Evolutionary conservation across 805 yeast genomes (phyloP).

Genomic region (Tetrapisispora phaffii): DNA sequence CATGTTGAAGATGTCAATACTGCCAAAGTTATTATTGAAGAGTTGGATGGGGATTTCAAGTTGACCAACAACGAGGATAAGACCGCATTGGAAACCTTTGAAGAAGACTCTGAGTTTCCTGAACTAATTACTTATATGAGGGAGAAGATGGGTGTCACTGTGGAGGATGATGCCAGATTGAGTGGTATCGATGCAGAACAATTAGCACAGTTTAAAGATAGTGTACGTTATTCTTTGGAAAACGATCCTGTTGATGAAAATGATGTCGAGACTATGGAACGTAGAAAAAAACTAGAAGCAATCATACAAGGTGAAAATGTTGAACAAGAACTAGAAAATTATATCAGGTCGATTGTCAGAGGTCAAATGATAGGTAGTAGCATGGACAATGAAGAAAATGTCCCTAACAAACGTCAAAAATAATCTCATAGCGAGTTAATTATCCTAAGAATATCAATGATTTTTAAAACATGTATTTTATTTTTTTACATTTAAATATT

Average conservation of each 20-base stretch:
- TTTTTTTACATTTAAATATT: too few species aligned
- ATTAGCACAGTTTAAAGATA: constrained; percentile 30
- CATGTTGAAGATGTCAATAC: constrained; percentile 65
- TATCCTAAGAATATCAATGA: background rate
- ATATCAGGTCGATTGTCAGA: constrained; percentile 57
- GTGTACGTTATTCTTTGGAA: constrained; percentile 49
- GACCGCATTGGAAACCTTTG: constrained; percentile 63
- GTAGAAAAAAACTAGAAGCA: constrained; percentile 54
- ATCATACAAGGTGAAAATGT: constrained; percentile 75
- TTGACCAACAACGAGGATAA: constrained; percentile 62
- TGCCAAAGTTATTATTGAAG: constrained; percentile 60
- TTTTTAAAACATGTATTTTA: too few species aligned
- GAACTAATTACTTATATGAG: constrained; percentile 61
- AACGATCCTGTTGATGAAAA: constrained; percentile 33
- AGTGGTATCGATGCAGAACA: constrained; percentile 23
- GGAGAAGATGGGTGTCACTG: constrained; percentile 29
- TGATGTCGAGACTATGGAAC: constrained; percentile 41
- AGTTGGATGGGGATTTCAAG: constrained; percentile 55
- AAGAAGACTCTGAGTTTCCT: constrained; percentile 79
- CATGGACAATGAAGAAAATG: constrained; percentile 15
- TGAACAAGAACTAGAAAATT: constrained; percentile 62
- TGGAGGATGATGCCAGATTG: constrained; percentile 13
- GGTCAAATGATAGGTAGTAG: constrained; percentile 34
- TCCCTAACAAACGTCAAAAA: constrained; percentile 32
- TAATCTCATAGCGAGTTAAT: too few species aligned